Evolutionary conservation across 768 basidiomycete species (phyloP).

Genomic region (Cyclocybe aegerita): DNA sequence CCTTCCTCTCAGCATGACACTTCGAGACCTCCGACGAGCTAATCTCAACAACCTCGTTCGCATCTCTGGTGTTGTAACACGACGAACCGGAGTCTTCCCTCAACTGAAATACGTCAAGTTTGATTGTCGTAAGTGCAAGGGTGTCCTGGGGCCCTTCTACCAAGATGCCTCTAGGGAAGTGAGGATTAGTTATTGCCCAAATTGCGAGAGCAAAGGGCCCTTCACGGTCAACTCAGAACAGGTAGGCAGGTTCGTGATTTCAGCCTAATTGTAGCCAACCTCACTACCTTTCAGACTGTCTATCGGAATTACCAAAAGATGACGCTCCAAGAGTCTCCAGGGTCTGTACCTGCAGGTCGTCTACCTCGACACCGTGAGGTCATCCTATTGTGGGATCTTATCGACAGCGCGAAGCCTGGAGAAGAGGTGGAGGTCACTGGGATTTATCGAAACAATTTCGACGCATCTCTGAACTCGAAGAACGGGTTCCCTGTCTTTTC

Average conservation of each 20-base stretch:
- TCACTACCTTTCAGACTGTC: conserved; percentile 63
- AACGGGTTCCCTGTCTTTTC: conserved; percentile 99
- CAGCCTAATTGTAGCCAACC: neutral
- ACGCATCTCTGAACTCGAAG: conserved; percentile 96
- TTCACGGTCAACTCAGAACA: conserved; percentile 97
- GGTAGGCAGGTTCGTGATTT: conserved; percentile 38
- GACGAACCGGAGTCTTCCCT: conserved; percentile 96
- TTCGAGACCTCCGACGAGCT: conserved; percentile 89
- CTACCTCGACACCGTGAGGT: conserved; percentile 97
- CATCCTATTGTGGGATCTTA: conserved; percentile 95
- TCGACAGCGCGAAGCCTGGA: conserved; percentile 97
- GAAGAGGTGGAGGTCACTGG: conserved; percentile 99
- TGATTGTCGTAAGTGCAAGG: conserved; percentile 92
- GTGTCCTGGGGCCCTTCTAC: conserved; percentile 95
- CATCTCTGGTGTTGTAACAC: conserved; percentile 93
- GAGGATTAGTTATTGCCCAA: conserved; percentile 90
- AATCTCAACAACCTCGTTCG: conserved; percentile 96
- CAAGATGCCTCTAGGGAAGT: conserved; percentile 96
- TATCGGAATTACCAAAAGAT: conserved; percentile 99
- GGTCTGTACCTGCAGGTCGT: conserved; percentile 96
- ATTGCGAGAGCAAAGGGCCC: conserved; percentile 93
- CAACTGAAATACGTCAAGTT: conserved; percentile 99
- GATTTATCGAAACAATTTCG: conserved; percentile 98
- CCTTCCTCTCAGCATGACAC: conserved; percentile 83
- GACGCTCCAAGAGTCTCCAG: conserved; percentile 97